These are phyloP conservation scores for Echinosophora koreensis DNA, from an alignment of 306 rosid species.

Conservation along the genomic window DNA sequence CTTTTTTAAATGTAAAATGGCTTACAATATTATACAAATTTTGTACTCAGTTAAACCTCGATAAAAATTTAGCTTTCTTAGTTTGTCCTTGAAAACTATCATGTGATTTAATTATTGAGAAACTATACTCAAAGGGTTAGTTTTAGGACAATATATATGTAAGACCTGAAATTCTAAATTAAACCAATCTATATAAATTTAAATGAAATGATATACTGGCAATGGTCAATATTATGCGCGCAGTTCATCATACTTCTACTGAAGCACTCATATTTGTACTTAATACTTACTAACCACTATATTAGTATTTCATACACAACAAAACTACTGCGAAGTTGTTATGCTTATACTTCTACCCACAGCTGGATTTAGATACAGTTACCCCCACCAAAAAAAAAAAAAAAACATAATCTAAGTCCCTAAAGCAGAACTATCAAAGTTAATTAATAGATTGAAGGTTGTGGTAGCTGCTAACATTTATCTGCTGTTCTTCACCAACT, in stretches of 20 bases:
- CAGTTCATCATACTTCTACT: background rate
- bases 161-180: too few species aligned
- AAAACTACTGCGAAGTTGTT: background rate
- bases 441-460: background rate
- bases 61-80: too few species aligned
- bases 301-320: background rate
- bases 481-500: constrained; percentile 58
- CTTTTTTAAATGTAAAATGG: too few species aligned
- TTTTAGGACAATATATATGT: too few species aligned
- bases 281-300: background rate
- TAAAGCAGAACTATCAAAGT: constrained; percentile 4
- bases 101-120: too few species aligned
- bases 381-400: background rate
- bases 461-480: background rate
- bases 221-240: background rate
- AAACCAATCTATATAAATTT: too few species aligned
- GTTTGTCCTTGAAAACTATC: too few species aligned
- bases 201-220: background rate
- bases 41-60: too few species aligned
- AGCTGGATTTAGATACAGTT: constrained; percentile 43
- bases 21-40: too few species aligned
- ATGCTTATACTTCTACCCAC: background rate
- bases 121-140: too few species aligned
- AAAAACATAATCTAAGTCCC: background rate
- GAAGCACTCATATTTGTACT: background rate